These are phyloP conservation scores for Funneliformis geosporum DNA, from an alignment of 192 early-diverging fungal species.

Conservation along the genomic window DNA sequence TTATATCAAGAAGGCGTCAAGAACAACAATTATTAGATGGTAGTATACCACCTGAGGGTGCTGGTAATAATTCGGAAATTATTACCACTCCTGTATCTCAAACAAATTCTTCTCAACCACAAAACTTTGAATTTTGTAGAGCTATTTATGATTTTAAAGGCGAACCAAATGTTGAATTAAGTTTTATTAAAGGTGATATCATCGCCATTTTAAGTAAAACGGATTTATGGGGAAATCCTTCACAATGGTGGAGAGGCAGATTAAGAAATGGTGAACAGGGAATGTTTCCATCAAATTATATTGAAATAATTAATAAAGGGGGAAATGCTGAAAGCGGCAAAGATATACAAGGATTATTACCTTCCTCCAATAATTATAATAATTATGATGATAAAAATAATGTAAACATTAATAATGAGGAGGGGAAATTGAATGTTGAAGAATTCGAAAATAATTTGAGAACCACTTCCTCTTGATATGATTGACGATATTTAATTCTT, in stretches of 20 bases:
- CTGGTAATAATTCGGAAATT: constrained; percentile 28
- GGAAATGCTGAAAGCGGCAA: constrained; percentile 11
- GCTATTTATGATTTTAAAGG: constrained; percentile 84
- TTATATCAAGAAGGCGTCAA: constrained; percentile 58
- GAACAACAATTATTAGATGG: constrained; percentile 33
- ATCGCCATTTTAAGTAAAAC: constrained; percentile 85
- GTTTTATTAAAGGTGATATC: constrained; percentile 82
- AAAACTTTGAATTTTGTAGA: constrained; percentile 83
- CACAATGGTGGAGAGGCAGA: constrained; percentile 92
- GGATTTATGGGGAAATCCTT: constrained; percentile 73
- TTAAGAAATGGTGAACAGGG: constrained; percentile 81
- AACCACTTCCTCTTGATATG: neutral
- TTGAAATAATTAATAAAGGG: constrained; percentile 82
- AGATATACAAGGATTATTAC: constrained; percentile 1
- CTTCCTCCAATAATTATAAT: neutral
- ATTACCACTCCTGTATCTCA: constrained; percentile 7
- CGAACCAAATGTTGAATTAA: constrained; percentile 78
- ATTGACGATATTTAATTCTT: too few relatives aligned
- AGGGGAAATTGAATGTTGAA: neutral
- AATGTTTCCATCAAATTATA: constrained; percentile 90
- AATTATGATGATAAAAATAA: neutral
- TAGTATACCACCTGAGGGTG: constrained; percentile 39
- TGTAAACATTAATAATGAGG: neutral
- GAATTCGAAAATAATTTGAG: constrained; percentile 22
- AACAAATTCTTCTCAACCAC: constrained; percentile 40